Evolutionary conservation across 2,329 filamentous ascomycete species (phyloP), one percentile per base, ranked within the genome.

Genomic region (Exserohilum rostratum): DNA sequence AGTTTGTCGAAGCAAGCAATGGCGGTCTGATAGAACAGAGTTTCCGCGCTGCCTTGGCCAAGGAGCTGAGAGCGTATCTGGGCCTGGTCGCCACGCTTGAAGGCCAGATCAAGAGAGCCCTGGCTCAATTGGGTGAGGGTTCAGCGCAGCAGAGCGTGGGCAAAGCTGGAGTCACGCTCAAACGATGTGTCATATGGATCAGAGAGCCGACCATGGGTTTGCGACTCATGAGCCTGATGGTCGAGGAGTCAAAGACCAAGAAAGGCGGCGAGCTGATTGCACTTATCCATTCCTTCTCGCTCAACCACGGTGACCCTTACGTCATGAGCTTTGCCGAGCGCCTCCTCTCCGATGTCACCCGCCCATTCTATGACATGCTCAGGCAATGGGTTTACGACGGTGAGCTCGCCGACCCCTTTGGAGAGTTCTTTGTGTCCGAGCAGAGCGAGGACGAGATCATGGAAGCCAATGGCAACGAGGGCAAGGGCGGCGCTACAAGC

Each of bases 361-460:
- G 90, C 13, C 96, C 96, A 0, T 99, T 99, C 72, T 99, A 99
- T 74, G 91, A 96, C 67, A 97, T 99, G 80, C 81, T 99, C 49
- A 87, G 92, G 50, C 90, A 91, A 66, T 99, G 95, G 95, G 96
- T 99, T 46, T 99, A 99, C 70, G 93, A 99, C 68, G 95, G 95
- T 57, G 96, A 99, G 79, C 83, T 99, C 12, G 92, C 91, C n/a
- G 95, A 99, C 75, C 95, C 96, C 0, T 97, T 93, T 68, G 83
- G 87, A 51, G 95, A 99, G 70, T 99, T 99, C 76, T 98, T 99
- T 67, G 93, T 99, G 17, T 87, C 87, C 17, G 91, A 97, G 72
- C 91, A 93, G 64, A 85, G 87, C 47, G 82, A 85, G 40, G 76
- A 81, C 38, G 70, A 73, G 27, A 73, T 74, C 39, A 69, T 72